Base-by-base conservation (phyloP, 164 flowering plant species). In the Paratinospora sagittata region DNA sequence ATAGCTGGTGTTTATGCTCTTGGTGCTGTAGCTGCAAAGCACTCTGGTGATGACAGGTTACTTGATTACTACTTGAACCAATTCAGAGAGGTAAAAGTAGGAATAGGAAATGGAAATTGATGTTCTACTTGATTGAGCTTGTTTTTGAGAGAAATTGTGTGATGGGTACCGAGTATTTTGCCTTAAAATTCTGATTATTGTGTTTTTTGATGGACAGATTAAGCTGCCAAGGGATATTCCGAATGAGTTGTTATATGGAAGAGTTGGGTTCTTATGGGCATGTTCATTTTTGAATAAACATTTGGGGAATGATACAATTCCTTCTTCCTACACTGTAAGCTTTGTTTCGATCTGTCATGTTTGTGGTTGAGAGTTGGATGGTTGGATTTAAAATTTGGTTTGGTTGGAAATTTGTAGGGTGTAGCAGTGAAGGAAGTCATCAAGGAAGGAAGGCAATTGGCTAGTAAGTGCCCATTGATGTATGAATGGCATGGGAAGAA, bases 401-500 rank as follows among this genome's bases (percentile, higher is more conserved):
- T 26, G 61, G 66, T 14, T 33, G 52, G 49, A 72, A 27, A 41
- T 73, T 71, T 68, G 58, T 68, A 84, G 92, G 72, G 79, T 39
- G 39, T 75, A 21, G 70, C 83, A 47, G 84, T 77, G 33, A 80
- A 71, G 27, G 83, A 83, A 26, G 77, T 87, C 16, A 75, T 88
- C 55, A 78, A 78, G 65, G 81, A 74, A 63, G 92, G 92, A 47
- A 78, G 82, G 57, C 72, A 66, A 60, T 67, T 84, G 47, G 77
- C 84, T 27, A 49, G 37, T 23, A 78, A 72, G 43, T 79, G 80
- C 72, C 90, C 93, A 2, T 73, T 86, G 68, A 85, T 88, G 90
- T 86, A 78, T 73, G 89, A 83, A 72, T 85, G 90, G 89, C 82
- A 86, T 77, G 87, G 87, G 41, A 82, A 84, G 68, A 85, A 68